Evolutionary conservation across 257 asterid species (phyloP).

Genomic region (Ilex aquifolium): DNA sequence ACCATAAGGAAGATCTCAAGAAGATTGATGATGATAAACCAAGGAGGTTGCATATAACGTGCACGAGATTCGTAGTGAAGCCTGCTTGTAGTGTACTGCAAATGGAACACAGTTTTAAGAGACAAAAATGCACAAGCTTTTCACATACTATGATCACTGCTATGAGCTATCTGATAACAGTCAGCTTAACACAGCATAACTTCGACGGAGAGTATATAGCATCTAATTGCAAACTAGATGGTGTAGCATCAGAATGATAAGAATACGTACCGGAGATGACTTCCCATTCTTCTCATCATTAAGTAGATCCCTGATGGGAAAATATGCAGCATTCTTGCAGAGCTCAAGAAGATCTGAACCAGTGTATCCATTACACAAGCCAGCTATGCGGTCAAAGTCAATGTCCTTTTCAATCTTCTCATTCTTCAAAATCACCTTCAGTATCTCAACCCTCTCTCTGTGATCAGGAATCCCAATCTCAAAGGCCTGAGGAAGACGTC

Average conservation of each 20-base stretch:
- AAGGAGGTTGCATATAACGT: no score
- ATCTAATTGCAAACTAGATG: no score
- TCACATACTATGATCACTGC: no score
- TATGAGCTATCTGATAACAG: no score
- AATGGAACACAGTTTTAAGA: no score
- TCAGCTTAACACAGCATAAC: no score
- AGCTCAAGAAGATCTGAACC: constrained; percentile 94
- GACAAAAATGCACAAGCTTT: no score
- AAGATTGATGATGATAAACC: no score
- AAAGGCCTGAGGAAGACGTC: constrained; percentile 95
- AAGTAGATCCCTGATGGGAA: constrained; percentile 73
- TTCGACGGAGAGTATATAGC: no score
- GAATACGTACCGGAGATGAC: constrained; percentile 39
- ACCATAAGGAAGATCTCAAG: no score
- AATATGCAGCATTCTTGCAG: constrained; percentile 92
- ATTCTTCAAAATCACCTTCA: constrained; percentile 77
- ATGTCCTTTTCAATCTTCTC: constrained; percentile 63
- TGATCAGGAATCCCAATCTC: constrained; percentile 76
- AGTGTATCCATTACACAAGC: constrained; percentile 72
- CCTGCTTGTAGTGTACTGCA: no score
- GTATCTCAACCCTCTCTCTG: constrained; percentile 60
- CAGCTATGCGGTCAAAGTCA: constrained; percentile 60
- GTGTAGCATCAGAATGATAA: neutral
- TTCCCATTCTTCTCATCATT: constrained; percentile 66
- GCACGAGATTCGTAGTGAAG: no score